Percentiles rank a stretch among this genome's conserved stretches.
phyloP scores from a whole-genome alignment of 23 red algal species.

The Gracilaria vermiculophylla region DNA sequence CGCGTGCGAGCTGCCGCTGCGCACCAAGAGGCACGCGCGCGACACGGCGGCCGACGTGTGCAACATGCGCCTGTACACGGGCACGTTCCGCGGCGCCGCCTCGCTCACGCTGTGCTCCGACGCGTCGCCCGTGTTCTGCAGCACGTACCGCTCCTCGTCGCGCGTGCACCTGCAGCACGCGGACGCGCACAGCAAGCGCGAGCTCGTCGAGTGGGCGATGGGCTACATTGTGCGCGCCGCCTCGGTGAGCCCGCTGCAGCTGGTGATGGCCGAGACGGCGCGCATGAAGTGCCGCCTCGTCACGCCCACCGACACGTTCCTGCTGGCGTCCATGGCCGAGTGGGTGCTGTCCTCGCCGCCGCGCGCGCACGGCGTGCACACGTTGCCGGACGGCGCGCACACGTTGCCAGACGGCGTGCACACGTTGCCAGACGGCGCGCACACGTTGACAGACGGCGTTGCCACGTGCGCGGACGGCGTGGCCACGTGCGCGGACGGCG shows the following conservation, averaged over 20 bases:
- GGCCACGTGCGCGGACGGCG: too few species aligned
- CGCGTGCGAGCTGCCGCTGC: neutral
- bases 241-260: constrained; percentile 8
- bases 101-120: neutral
- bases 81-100: constrained; percentile 25
- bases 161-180: neutral
- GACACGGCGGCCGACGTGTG: neutral
- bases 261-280: constrained; percentile 21
- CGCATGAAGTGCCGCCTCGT: neutral
- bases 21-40: constrained; percentile 12
- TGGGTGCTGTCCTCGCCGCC: constrained; percentile 2
- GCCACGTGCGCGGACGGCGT: neutral
- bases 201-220: constrained; percentile 26
- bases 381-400: neutral
- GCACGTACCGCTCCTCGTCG: neutral
- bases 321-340: constrained; percentile 40
- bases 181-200: constrained; percentile 24
- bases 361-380: neutral
- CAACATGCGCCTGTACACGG: constrained; percentile 12
- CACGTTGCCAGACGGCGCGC: neutral
- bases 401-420: neutral
- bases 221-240: neutral
- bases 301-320: constrained; percentile 33
- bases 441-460: neutral
- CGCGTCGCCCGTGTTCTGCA: neutral